Base-by-base conservation (phyloP, 2,329 filamentous ascomycete species). In the Xylariaceae sp. region DNA sequence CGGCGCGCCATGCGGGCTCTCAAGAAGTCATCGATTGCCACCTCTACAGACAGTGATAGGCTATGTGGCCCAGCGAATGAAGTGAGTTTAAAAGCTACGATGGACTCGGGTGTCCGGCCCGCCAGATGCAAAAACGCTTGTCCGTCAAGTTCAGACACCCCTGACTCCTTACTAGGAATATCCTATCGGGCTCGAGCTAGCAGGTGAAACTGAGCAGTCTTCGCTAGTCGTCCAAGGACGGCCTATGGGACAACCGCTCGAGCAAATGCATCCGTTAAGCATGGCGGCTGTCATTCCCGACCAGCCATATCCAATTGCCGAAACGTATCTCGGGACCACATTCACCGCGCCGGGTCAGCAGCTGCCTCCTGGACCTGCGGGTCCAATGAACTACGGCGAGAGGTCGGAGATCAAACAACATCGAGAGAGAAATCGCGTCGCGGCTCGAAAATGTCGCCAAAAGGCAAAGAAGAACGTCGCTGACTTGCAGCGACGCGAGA, bases 361-460 rank as follows among this genome's bases (percentile, higher is more conserved):
- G 11, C 53, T 53, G 44, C 51, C 45, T 30, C 5, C 23, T 2
- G n/a, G n/a, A n/a, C 51, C 59, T 11, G n/a, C 18, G 51, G 50
- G 50, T 1, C 15, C 52, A 4, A 44, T 10, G n/a, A 53, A 56
- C 17, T 15, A 35, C 11, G 34, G 44, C 50, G 51, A 45, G 2
- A 3, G 34, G 51, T n/a, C 55, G 6, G 54, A 49, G n/a, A 42
- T 47, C 30, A 62, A 61, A 15, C 60, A 63, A 1, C 66, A 67
- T 55, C 67, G 68, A 11, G 68, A 69, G 35, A 64, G 62, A 15
- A 70, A 69, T 37, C 67, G 68, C 1, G 64, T 67, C 13, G 68
- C 68, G 2, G 68, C 68, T 18, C 63, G 66, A 23, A 70, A 69
- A 53, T 70, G 67, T 47, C 67, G 69, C 5, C 65, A 68, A 39